Base-by-base conservation (phyloP, 2,329 filamentous ascomycete species). In the Alternaria brassicae region DNA sequence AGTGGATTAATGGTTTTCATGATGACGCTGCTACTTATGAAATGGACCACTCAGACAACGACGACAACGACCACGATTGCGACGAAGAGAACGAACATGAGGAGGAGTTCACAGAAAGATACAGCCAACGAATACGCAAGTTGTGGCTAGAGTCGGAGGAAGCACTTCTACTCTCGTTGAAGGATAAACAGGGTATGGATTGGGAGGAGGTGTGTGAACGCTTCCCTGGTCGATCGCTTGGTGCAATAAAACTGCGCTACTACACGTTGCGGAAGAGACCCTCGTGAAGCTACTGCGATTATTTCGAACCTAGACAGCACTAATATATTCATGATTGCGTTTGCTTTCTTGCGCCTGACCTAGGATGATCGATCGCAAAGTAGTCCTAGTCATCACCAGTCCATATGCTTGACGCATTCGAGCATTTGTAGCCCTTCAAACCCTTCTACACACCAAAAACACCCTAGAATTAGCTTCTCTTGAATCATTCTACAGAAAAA, bases 171-270 rank as follows among this genome's bases (percentile, higher is more conserved):
- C 61, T 65, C 41, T 61, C 30, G 23, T 57, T 47, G 17, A 65
- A 55, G 42, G 49, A 65, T 42, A 56, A 62, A 45, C 28, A 56
- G 49, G 21, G 50, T 51, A 65, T 62, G 23, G 25, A 49, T 12
- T 65, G 27, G 62, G 40, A 57, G 36, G 56, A 62, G 27, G 30
- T 65, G 25, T 65, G n/a, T 58, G 32, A 58, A 61, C 47, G 49
- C 54, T 67, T 67, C 53, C 53, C 54, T 54, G 44, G 39, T 48
- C n/a, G 44, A 40, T 42, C 27, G 27, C 34, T 3, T 21, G 36
- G 62, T 53, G 54, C 47, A 55, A 28, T 66, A 60, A 51, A 60
- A 54, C 25, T 61, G 40, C 57, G 57, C 48, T 66, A 61, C 37
- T 50, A 60, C 21, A 60, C 37, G 23, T 57, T 66, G 13, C 37